Evolutionary conservation across 306 rosid species (phyloP), one percentile per base, ranked within the genome.

Genomic region (Parietaria judaica): DNA sequence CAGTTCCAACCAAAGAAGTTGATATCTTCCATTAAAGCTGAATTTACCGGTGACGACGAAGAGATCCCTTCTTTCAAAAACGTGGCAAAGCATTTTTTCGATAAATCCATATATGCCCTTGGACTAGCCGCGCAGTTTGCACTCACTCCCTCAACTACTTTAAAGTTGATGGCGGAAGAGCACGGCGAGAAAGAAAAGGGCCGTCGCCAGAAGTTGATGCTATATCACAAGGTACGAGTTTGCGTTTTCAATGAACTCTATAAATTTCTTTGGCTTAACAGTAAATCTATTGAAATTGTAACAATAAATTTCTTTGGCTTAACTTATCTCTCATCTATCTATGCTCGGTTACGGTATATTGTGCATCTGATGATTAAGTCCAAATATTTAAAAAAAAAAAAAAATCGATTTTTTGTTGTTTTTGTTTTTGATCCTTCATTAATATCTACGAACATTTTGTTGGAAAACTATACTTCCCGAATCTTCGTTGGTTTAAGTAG

Each of bases 1-100:
- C 95, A 83, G 78, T 73, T 91, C 61, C 87, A 88, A 68, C 98
- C 96, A 0, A 81, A 82, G 95, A 91, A 91, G 66, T 70, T 87
- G 66, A 66, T 87, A 66, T 69, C 76, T 66, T 70, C 78, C 58
- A 69, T 91, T 13, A 91, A 83, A 69, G 82, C 79, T 49, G 88
- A 85, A 55, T 64, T 90, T 70, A 70, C 66, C 59, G 69, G 56
- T 47, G 87, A 75, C 6, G 76, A 66, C 13, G 60, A 71, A 1
- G 87, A 81, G 66, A 61, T 80, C 57, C 81, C 87, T 63, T 75
- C 74, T 12, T 64, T 85, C 74, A 83, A 85, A 82, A 86, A 79
- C 51, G 89, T 77, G 51, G 94, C 85, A 10, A 81, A 63, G 70
- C 96, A 73, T 82, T 66, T 91, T 60, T 23, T 87, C 59, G 84